phyloP scores from a whole-genome alignment of 768 basidiomycete species.

The Gautieria morchelliformis region DNA sequence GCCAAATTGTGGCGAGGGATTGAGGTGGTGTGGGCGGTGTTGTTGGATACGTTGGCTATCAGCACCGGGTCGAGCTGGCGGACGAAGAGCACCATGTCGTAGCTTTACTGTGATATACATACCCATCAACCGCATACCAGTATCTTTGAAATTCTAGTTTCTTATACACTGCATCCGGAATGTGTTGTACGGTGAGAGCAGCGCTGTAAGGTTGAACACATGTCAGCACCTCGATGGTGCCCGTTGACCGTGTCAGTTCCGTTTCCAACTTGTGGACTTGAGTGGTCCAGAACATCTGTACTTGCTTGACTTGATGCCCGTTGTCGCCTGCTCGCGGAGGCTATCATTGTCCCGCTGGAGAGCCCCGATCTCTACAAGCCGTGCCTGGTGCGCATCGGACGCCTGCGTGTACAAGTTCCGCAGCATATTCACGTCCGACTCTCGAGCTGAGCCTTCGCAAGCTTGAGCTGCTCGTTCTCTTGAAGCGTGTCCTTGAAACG shows the following conservation, averaged over 20 bases:
- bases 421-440: conserved; percentile 42
- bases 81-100: too few relatives aligned
- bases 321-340: conserved; percentile 40
- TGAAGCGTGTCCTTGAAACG: neutral
- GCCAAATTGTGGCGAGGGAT: neutral
- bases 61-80: neutral
- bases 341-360: conserved; percentile 41
- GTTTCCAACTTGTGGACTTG: conserved; percentile 37
- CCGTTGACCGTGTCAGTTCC: conserved; percentile 39
- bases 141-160: too few relatives aligned
- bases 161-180: too few relatives aligned
- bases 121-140: too few relatives aligned
- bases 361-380: conserved; percentile 26
- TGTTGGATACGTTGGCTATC: conserved; percentile 1
- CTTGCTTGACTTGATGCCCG: conserved; percentile 44
- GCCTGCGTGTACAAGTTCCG: conserved; percentile 44
- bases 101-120: too few relatives aligned
- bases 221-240: conserved; percentile 37
- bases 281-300: conserved; percentile 41
- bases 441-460: neutral
- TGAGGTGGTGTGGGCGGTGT: conserved; percentile 6
- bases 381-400: conserved; percentile 21
- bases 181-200: too few relatives aligned
- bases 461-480: neutral
- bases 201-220: too few relatives aligned